These are phyloP conservation scores for Vigna trinervia DNA, from an alignment of 306 rosid genomes.

Conservation along the genomic window DNA sequence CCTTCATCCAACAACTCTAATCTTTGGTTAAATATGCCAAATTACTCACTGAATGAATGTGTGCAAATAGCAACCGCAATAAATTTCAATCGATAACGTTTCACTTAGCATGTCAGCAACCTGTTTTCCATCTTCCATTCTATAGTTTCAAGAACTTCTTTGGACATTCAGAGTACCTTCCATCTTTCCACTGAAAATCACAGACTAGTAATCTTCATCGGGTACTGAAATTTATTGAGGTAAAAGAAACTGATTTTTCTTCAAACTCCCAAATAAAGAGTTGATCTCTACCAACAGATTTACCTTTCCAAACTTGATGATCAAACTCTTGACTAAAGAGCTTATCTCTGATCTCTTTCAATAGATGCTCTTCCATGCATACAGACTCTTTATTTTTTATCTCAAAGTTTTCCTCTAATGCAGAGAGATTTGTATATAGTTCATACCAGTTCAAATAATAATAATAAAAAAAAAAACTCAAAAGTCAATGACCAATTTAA, in stretches of 20 bases:
- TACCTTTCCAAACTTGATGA: not conserved
- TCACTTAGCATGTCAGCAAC: not conserved
- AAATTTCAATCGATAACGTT: not conserved
- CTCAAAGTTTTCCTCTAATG: too few species aligned
- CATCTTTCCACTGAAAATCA: not conserved
- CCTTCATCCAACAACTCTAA: not conserved
- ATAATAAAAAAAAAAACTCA: too few species aligned
- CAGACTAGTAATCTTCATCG: too few species aligned
- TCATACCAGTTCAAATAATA: not conserved
- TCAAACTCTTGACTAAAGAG: not conserved
- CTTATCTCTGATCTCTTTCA: too few species aligned
- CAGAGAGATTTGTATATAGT: too few species aligned
- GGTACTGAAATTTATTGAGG: too few species aligned
- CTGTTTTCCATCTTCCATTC: not conserved
- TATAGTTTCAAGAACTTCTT: not conserved
- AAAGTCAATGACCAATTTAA: not conserved
- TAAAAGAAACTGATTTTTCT: too few species aligned
- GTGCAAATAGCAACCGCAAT: not conserved
- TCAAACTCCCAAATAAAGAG: too few species aligned
- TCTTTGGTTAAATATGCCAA: not conserved
- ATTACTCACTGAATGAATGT: not conserved
- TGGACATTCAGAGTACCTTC: not conserved
- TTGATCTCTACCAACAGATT: too few species aligned
- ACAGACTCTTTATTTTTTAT: too few species aligned
- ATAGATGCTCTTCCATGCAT: too few species aligned